These are phyloP conservation scores for Globisporangium paroecandrum DNA, from an alignment of 352 stramenopile species.

Conservation along the genomic window DNA sequence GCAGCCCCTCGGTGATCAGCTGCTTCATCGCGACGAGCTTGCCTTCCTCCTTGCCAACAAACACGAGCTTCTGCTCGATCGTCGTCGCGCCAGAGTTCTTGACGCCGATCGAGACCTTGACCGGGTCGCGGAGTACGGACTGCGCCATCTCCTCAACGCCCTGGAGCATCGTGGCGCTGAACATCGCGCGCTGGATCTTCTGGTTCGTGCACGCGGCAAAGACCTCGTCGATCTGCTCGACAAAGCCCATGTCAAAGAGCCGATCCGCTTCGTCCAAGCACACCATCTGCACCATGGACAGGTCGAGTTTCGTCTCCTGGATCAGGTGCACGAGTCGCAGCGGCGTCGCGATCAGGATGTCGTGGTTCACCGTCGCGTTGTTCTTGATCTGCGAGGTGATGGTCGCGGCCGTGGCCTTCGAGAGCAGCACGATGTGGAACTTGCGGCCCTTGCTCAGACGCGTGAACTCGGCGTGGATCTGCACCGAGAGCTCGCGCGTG, in stretches of 20 bases:
- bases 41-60: constrained; percentile 98
- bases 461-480: constrained; percentile 95
- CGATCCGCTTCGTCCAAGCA: constrained; percentile 99
- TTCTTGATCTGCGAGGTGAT: constrained; percentile 77
- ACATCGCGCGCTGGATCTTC: constrained; percentile 92
- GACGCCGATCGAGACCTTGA: constrained; percentile 93
- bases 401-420: constrained; percentile 89
- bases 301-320: constrained; percentile 79
- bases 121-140: constrained; percentile 94
- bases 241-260: constrained; percentile 96
- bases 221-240: constrained; percentile 98
- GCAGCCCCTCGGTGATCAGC: constrained; percentile 88
- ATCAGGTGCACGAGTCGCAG: constrained; percentile 93
- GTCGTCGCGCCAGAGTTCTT: constrained; percentile 86
- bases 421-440: constrained; percentile 88
- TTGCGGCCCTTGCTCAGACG: constrained; percentile 88
- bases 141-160: constrained; percentile 95
- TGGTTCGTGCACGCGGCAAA: constrained; percentile 88
- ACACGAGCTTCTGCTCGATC: constrained; percentile 95
- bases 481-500: constrained; percentile 95
- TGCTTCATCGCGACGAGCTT: constrained; percentile 97
- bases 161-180: constrained; percentile 97
- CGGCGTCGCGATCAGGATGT: constrained; percentile 96
- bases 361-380: constrained; percentile 80
- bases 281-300: constrained; percentile 89